These are phyloP conservation scores for Zea mays DNA, from an alignment of 176 grass and related monocot genomes.

Conservation along the genomic window Zm-B73-REFERENCE-NAM-5.0 NC_050102.1:161840501-161841000, in stretches of 20 bases:
- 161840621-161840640: constrained; percentile 49
- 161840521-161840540: constrained; percentile 65
- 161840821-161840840: constrained; percentile 94
- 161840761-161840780: constrained; percentile 62
- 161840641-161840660: constrained; percentile 54
- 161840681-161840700: constrained; percentile 59
- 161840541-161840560: constrained; percentile 79
- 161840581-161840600: constrained; percentile 59
- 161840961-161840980: too few relatives aligned
- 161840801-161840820: constrained; percentile 86
- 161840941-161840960: not conserved
- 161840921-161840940: constrained; percentile 9
- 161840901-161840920: constrained; percentile 1
- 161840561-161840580: constrained; percentile 65
- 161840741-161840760: constrained; percentile 69
- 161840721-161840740: constrained; percentile 49
- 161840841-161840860: constrained; percentile 62
- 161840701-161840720: constrained; percentile 44
- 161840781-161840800: constrained; percentile 69
- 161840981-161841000: too few relatives aligned
- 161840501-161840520: constrained; percentile 59
- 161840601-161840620: constrained; percentile 65
- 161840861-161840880: constrained; percentile 33
- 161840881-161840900: constrained; percentile 25
- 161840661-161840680: constrained; percentile 70